These are phyloP conservation scores for Iris pallida DNA, from an alignment of 116 monocot species.

Conservation along the genomic window DNA sequence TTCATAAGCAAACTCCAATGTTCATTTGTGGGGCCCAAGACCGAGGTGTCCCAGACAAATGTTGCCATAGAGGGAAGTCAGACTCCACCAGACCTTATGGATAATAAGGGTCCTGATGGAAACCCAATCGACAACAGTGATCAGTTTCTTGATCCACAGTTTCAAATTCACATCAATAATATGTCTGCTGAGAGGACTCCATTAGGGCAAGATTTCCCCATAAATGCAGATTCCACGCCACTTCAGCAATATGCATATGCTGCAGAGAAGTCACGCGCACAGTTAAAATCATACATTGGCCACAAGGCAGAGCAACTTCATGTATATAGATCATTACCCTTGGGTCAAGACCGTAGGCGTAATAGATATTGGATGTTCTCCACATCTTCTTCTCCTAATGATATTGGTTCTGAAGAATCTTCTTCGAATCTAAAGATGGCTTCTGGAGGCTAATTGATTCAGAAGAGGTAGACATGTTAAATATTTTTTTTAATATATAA, in stretches of 20 bases:
- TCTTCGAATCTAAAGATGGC: slow-evolving; percentile 83
- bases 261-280: slow-evolving; percentile 75
- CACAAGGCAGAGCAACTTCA: slow-evolving; percentile 84
- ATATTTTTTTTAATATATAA: too few species aligned
- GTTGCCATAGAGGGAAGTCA: slow-evolving; percentile 30
- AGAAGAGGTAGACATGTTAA: slow-evolving; percentile 47
- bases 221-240: slow-evolving; percentile 37
- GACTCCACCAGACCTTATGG: slow-evolving; percentile 32
- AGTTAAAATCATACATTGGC: slow-evolving; percentile 79
- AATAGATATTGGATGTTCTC: slow-evolving; percentile 94
- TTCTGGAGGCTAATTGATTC: slow-evolving; percentile 88
- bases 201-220: slow-evolving; percentile 43
- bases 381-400: slow-evolving; percentile 77
- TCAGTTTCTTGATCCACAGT: slow-evolving; percentile 33
- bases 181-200: slow-evolving; percentile 35
- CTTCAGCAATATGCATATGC: slow-evolving; percentile 58
- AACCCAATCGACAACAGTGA: slow-evolving; percentile 37
- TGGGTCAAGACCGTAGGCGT: slow-evolving; percentile 93
- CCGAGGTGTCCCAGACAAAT: slow-evolving; percentile 39
- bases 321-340: slow-evolving; percentile 85
- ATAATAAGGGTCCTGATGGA: slow-evolving; percentile 31
- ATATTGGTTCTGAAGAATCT: slow-evolving; percentile 81
- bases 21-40: slow-evolving; percentile 39
- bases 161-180: slow-evolving; percentile 24
- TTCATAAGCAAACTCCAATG: slow-evolving; percentile 47